Conservation (phyloP, 306 rosid genomes). For the Biancaea sappan region DNA sequence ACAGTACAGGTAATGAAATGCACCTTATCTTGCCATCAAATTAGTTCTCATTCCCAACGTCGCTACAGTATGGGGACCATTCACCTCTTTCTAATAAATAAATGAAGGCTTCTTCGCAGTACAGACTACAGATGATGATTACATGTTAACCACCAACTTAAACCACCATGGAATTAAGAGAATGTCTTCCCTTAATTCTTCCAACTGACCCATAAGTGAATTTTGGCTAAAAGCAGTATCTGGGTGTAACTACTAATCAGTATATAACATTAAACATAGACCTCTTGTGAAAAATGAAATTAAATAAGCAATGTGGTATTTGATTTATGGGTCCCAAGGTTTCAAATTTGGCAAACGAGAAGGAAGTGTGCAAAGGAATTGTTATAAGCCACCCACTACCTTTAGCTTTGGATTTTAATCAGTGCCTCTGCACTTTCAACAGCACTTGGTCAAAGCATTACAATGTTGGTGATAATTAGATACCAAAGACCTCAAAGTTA, state of each 20-base stretch:
- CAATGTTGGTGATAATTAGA: constrained; percentile 39
- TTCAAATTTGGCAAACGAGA: constrained; percentile 40
- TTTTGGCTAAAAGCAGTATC: constrained; percentile 12
- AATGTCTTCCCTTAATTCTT: constrained; percentile 3
- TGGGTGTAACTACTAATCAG: not conserved
- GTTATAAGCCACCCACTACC: constrained; percentile 41
- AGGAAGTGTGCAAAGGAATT: constrained; percentile 18
- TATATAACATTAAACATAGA: not conserved
- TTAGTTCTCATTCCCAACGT: constrained; percentile 30
- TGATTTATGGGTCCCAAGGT: constrained; percentile 37
- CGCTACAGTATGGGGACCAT: constrained; percentile 40
- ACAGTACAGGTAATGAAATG: constrained; percentile 33
- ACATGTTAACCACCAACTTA: constrained; percentile 2
- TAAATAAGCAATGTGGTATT: not conserved
- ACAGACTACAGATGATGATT: not conserved
- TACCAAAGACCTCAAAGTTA: constrained; percentile 42
- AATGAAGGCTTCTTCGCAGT: constrained; percentile 28
- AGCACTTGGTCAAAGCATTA: constrained; percentile 65
- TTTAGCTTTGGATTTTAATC: constrained; percentile 88
- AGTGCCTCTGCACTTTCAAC: constrained; percentile 72
- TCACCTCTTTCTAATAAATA: constrained; percentile 30
- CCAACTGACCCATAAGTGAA: not conserved
- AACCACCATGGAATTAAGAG: constrained; percentile 11
- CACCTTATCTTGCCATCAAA: constrained; percentile 42
- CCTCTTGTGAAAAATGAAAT: not conserved